Evolutionary conservation across 1,139 yeast species (phyloP).

Genomic region (Martiniozyma asiatica): DNA sequence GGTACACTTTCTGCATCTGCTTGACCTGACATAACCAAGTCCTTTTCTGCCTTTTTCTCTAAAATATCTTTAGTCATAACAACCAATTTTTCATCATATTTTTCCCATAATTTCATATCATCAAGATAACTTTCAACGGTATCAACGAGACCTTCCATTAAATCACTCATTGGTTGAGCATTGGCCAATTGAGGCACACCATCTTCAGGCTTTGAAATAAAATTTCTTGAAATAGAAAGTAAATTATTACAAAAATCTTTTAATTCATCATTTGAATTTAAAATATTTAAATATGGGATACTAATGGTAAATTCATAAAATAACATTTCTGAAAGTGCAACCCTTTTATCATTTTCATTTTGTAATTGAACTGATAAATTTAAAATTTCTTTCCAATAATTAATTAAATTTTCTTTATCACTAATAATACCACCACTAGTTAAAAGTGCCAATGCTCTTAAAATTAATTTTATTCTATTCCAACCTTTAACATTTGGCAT

Average conservation of each 20-base stretch:
- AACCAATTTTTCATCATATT: slow-evolving; percentile 10
- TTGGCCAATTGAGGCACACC: no score
- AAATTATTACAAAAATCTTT: slow-evolving; percentile 31
- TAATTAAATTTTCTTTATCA: slow-evolving; percentile 33
- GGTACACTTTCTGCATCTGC: slow-evolving; percentile 20
- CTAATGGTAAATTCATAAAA: slow-evolving; percentile 53
- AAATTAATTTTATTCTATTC: slow-evolving; percentile 56
- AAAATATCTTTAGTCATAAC: slow-evolving; percentile 10
- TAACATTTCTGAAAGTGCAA: slow-evolving; percentile 57
- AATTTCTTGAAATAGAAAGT: slow-evolving; percentile 32
- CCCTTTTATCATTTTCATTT: slow-evolving; percentile 26
- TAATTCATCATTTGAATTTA: slow-evolving; percentile 27
- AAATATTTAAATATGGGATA: slow-evolving; percentile 55
- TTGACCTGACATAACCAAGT: slow-evolving; percentile 4
- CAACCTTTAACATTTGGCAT: slow-evolving; percentile 45
- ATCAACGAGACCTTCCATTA: slow-evolving; percentile 2
- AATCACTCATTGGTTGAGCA: slow-evolving; percentile 4
- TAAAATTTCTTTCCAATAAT: slow-evolving; percentile 44
- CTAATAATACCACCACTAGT: slow-evolving; percentile 45
- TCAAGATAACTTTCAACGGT: slow-evolving; percentile 7
- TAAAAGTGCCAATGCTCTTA: slow-evolving; percentile 60
- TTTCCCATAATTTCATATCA: slow-evolving; percentile 19
- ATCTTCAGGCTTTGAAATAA: slow-evolving; percentile 11
- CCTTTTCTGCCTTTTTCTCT: slow-evolving; percentile 7
- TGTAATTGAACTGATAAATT: slow-evolving; percentile 48